Evolutionary conservation across 176 grass and related monocot species (phyloP), one percentile per base, ranked within the genome.

Genomic region (Avena atlantica): DNA sequence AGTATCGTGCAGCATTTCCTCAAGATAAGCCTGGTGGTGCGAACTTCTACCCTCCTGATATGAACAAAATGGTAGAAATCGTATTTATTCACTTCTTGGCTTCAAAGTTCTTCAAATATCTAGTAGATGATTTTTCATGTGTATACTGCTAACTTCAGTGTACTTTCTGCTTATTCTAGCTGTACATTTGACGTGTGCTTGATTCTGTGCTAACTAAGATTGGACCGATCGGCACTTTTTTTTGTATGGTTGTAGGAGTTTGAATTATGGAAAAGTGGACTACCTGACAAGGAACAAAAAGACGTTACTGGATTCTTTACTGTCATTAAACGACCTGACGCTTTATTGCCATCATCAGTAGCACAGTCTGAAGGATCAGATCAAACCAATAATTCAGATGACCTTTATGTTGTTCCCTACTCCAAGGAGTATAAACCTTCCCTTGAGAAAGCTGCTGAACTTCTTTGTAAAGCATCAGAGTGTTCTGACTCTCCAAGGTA

Each of bases 31-130:
- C 93, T 56, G 86, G 88, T 82, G 92, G 93, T 81, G 93, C 96
- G 76, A 98, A 94, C 73, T 98, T 98, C 70, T 98, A 98, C 70
- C 96, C 96, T 88, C 86, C 92, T 90, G 96, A 98, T 87, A 95
- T 98, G 93, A 89, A 92, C 90, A 98, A 98, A 91, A 91, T 71
- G 91, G 96, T 98, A 90, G 48, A 6, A 27, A 44, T 79, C 63
- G 9, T 12, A 81, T 81, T 84, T 55, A 16, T 2, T 36, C 2
- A 34, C 25, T 60, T 80, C 4, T 23, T 15, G 9, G 2, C n/a
- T 63, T 79, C 27, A 25, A 9, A 48, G 40, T 83, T 7, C 76
- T 64, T 63, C 40, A 68, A 27, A 12, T 89, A 81, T 17, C 21
- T 8, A 74, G 57, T 66, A 78, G n/a, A 73, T 40, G 44, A 17